phyloP scores from a whole-genome alignment of 2,329 filamentous ascomycete species.

The Monilinia polystroma region DNA sequence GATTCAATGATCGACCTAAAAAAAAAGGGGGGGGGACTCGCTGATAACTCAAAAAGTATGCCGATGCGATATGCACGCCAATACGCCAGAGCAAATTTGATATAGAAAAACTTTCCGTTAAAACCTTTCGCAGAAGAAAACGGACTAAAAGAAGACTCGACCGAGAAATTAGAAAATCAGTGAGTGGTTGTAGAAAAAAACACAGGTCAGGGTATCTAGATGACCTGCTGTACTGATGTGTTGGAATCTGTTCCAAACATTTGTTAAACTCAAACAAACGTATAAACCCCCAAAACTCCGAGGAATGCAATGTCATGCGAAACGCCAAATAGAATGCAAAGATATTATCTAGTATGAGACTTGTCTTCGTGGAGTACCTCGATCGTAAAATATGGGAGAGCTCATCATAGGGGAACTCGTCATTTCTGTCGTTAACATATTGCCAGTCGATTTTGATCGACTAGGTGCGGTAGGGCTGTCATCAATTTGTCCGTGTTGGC shows the following conservation, averaged over 20 bases:
- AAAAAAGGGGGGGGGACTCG: slow-evolving; percentile 20
- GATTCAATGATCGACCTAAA: slow-evolving; percentile 27
- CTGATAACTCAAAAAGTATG: slow-evolving; percentile 36
- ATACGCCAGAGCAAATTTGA: slow-evolving; percentile 35
- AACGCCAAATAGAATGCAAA: slow-evolving; percentile 35
- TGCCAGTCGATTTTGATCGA: slow-evolving; percentile 34
- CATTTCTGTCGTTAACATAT: slow-evolving; percentile 41
- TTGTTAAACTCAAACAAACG: slow-evolving; percentile 12
- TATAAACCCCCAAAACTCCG: slow-evolving; percentile 12
- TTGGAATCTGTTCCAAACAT: slow-evolving; percentile 19
- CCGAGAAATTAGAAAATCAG: slow-evolving; percentile 15
- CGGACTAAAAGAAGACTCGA: slow-evolving; percentile 18
- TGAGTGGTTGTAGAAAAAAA: slow-evolving; percentile 18
- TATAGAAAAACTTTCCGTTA: slow-evolving; percentile 28
- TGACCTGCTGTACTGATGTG: slow-evolving; percentile 19
- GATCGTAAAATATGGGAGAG: slow-evolving; percentile 50
- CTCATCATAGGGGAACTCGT: slow-evolving; percentile 22
- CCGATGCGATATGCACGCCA: slow-evolving; percentile 37
- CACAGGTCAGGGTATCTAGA: slow-evolving; percentile 21
- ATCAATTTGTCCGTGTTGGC: slow-evolving; percentile 61
- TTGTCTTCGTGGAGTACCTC: slow-evolving; percentile 59
- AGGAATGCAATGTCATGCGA: slow-evolving; percentile 25
- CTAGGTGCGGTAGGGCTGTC: slow-evolving; percentile 56
- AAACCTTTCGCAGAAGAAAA: slow-evolving; percentile 20
- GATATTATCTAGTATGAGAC: slow-evolving; percentile 56